phyloP scores from a whole-genome alignment of 2,329 filamentous ascomycete genomes.

The Ceratocystiopsis minuta region DNA sequence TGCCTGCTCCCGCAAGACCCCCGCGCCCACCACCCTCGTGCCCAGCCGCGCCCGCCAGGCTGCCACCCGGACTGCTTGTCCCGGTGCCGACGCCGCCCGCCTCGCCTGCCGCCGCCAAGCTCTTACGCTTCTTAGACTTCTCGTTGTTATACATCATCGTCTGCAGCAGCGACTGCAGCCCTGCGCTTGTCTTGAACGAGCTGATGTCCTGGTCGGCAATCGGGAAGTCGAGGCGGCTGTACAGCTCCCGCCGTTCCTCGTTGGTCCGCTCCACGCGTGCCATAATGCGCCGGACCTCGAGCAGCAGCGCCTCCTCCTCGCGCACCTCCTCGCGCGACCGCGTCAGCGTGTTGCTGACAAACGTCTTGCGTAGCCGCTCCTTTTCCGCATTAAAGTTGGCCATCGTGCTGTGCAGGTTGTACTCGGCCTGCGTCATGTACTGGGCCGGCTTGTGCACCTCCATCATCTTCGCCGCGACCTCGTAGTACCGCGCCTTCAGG shows the following conservation, averaged over 20 bases:
- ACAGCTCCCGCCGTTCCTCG: slow-evolving; percentile 73
- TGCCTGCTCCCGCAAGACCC: too few relatives aligned
- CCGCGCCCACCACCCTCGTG: slow-evolving; percentile 11
- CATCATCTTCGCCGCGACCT: slow-evolving; percentile 68
- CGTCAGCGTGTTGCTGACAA: slow-evolving; percentile 62
- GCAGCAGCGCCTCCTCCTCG: slow-evolving; percentile 76
- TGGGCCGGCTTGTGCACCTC: slow-evolving; percentile 60
- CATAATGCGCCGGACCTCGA: slow-evolving; percentile 84
- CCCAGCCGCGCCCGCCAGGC: background rate
- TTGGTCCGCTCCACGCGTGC: slow-evolving; percentile 73
- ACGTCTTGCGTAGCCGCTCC: slow-evolving; percentile 66
- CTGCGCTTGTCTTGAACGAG: slow-evolving; percentile 64
- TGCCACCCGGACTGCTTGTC: background rate
- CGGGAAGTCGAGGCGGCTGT: slow-evolving; percentile 71
- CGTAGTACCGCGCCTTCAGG: slow-evolving; percentile 80
- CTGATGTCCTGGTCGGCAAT: slow-evolving; percentile 49
- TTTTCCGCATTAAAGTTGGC: slow-evolving; percentile 66
- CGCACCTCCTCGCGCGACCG: slow-evolving; percentile 74
- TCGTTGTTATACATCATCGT: slow-evolving; percentile 60
- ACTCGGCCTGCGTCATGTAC: slow-evolving; percentile 77
- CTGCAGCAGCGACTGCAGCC: slow-evolving; percentile 62
- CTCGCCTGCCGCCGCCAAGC: slow-evolving; percentile 32
- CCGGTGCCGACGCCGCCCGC: slow-evolving; percentile 13
- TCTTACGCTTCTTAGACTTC: slow-evolving; percentile 76
- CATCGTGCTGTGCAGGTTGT: slow-evolving; percentile 67